Evolutionary conservation across 2,329 filamentous ascomycete species (phyloP), one percentile per base, ranked within the genome.

Genomic region (Ophiostoma sp.): DNA sequence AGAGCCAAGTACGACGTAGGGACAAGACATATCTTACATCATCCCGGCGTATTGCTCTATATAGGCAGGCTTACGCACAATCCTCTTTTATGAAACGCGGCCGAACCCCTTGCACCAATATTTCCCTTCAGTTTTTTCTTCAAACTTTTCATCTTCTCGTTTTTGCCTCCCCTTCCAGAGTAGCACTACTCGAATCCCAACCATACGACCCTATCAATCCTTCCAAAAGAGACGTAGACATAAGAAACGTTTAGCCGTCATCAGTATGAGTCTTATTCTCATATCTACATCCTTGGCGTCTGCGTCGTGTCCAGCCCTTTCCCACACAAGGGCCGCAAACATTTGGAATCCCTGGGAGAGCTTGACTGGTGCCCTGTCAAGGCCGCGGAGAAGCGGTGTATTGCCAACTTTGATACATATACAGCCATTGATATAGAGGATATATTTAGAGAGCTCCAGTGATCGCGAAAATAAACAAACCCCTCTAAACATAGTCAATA

Each of bases 1-100:
- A 55, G 49, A 27, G 49, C 49, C 42, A 45, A 55, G 47, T 52
- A n/a, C 5, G 16, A 55, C 9, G 49, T 6, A 55, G n/a, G n/a
- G 49, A 55, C n/a, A n/a, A 64, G 62, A 38, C 4, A 63, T 6
- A 36, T 8, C 27, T 18, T 41, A 40, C 38, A 64, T 40, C 41
- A 63, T 42, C 38, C 38, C 60, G 60, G 60, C 60, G 41, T 41
- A 64, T 64, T 44, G 60, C 60, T 64, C 14, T 16, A 64, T 41
- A 41, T n/a, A 64, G 41, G 60, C 60, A 40, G 60, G 55, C 27
- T 60, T 60, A 18, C 55, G 55, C 55, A 60, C 27, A 60, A 60
- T 40, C 55, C 55, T 60, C 55, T 40, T 38, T 60, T 36, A 38
- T 60, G 55, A 60, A 60, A 60, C 55, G 27, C 55, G 27, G 27